A percentile compares a stretch with the other conserved stretches of the same genome.
These are phyloP conservation scores for Colletotrichum filicis DNA, from an alignment of 2,329 filamentous ascomycete genomes.

Conservation along the genomic window DNA sequence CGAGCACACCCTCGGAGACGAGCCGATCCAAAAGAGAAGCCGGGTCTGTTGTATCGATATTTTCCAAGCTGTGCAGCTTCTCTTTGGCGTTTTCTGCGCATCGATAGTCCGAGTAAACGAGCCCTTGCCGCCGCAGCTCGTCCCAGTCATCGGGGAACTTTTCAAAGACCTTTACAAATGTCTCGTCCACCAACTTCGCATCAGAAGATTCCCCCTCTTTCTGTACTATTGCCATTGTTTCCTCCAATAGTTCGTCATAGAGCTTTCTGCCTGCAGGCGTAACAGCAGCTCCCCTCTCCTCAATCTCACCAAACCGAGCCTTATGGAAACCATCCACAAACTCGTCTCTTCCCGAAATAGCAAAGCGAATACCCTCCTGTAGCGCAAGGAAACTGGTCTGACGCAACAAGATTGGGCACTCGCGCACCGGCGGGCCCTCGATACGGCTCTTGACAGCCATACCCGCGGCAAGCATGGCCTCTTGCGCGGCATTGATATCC, in stretches of 20 bases:
- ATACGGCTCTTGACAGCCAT: constrained; percentile 60
- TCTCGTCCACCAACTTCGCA: constrained; percentile 27
- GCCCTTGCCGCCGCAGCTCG: constrained; percentile 45
- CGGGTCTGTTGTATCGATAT: not conserved
- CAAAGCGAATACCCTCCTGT: constrained; percentile 58
- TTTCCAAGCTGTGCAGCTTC: not conserved
- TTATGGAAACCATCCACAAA: constrained; percentile 51
- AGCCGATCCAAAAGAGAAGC: constrained; percentile 42
- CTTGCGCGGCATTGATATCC: constrained; percentile 58
- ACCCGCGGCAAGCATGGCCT: constrained; percentile 51
- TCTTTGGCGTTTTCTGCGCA: constrained; percentile 5
- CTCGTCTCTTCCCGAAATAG: constrained; percentile 19
- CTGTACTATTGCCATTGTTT: constrained; percentile 37
- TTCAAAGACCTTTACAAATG: constrained; percentile 45
- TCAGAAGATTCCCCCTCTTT: not conserved
- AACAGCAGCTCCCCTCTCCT: constrained; percentile 62
- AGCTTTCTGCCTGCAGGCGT: constrained; percentile 55
- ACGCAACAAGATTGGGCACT: constrained; percentile 58
- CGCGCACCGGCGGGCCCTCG: constrained; percentile 59
- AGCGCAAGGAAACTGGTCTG: constrained; percentile 66
- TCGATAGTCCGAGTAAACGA: constrained; percentile 54
- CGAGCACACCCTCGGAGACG: constrained; percentile 45
- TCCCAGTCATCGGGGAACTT: constrained; percentile 54
- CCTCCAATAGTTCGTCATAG: constrained; percentile 56
- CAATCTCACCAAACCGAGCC: constrained; percentile 64